Percentiles rank a stretch among this genome's conserved stretches.
Evolutionary conservation across 2,329 filamentous ascomycete genomes (phyloP).

Genomic region (Septoria linicola): DNA sequence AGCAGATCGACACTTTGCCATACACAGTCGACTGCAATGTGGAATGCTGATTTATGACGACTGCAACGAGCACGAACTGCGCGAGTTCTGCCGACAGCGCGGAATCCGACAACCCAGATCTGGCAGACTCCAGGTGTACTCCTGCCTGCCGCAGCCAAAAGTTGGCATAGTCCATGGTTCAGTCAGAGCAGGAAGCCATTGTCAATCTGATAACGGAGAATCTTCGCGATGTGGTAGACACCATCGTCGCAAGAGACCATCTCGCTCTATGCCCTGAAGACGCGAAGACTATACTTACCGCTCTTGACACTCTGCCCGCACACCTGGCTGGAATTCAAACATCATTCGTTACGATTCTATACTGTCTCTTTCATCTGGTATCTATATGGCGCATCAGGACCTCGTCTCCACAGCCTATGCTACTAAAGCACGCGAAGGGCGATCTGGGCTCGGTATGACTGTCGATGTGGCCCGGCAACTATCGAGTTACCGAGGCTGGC

Average conservation of each 20-base stretch:
- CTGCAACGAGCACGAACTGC: neutral
- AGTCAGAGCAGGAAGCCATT: neutral
- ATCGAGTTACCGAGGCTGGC: neutral
- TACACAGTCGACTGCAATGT: neutral
- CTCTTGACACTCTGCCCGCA: neutral
- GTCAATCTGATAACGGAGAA: neutral
- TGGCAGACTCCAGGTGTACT: neutral
- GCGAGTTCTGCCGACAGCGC: neutral
- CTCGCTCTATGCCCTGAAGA: neutral
- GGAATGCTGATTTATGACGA: slow-evolving; percentile 6
- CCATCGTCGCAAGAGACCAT: neutral
- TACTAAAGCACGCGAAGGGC: too few relatives aligned
- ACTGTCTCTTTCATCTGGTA: neutral
- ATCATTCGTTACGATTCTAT: neutral
- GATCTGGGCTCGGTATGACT: neutral
- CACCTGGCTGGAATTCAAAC: slow-evolving; percentile 1
- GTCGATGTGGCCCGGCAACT: neutral
- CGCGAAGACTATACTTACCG: neutral
- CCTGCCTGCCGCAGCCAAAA: neutral
- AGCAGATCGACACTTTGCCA: neutral
- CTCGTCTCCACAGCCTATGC: neutral
- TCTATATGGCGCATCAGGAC: neutral
- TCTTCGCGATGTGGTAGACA: neutral
- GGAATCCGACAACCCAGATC: neutral
- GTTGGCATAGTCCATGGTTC: neutral